These are phyloP conservation scores for Sclerotiophoma versabilis DNA, from an alignment of 2,329 filamentous ascomycete species.

Conservation along the genomic window DNA sequence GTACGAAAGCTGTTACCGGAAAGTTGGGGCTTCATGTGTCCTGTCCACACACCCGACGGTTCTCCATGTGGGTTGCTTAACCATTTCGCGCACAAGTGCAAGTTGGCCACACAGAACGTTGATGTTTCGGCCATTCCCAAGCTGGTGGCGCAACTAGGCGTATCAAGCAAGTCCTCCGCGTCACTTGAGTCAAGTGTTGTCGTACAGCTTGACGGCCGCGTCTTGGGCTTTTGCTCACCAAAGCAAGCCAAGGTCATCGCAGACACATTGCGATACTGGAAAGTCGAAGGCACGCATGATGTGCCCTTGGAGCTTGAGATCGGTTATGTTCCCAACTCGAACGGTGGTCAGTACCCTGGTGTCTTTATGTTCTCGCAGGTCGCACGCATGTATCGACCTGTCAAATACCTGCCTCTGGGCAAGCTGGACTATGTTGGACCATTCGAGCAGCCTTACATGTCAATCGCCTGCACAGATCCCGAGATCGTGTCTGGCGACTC, in stretches of 20 bases:
- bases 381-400: conserved; percentile 85
- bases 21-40: conserved; percentile 97
- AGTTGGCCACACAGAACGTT: conserved; percentile 77
- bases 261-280: conserved; percentile 92
- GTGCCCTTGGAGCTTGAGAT: conserved; percentile 88
- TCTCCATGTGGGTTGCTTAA: conserved; percentile 93
- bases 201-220: conserved; percentile 87
- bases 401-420: conserved; percentile 88
- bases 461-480: conserved; percentile 87
- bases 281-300: conserved; percentile 83
- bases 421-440: conserved; percentile 89
- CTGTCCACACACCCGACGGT: conserved; percentile 97
- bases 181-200: conserved; percentile 83
- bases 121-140: conserved; percentile 78
- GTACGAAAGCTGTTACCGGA: conserved; percentile 95
- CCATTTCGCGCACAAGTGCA: conserved; percentile 94
- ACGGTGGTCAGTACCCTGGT: conserved; percentile 93
- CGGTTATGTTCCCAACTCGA: conserved; percentile 86
- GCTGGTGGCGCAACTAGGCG: conserved; percentile 79
- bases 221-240: conserved; percentile 89
- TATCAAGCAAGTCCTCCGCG: conserved; percentile 77
- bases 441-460: conserved; percentile 98
- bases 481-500: conserved; percentile 89
- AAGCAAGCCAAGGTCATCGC: conserved; percentile 81
- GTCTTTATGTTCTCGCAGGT: conserved; percentile 90